Evolutionary conservation across 169 alveolate species (phyloP).

Genomic region (Eimeria falciformis): DNA sequence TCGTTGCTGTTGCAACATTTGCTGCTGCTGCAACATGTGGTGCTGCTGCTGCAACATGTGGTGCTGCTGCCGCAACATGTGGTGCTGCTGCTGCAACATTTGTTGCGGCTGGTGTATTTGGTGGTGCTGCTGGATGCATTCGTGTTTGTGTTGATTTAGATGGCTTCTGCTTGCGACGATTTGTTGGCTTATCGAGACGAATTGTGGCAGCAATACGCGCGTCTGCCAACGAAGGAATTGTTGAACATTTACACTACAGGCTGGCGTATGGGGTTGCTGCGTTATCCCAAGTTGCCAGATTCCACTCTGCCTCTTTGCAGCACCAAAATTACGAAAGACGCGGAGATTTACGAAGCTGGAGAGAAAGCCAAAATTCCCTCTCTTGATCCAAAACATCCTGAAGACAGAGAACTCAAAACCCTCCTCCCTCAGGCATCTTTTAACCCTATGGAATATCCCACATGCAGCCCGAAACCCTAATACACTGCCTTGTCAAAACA

Average conservation of each 20-base stretch:
- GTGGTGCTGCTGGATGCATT: no score
- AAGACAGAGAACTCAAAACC: conserved; percentile 1
- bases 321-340: not conserved
- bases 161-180: conserved; percentile 16
- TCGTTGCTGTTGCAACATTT: no score
- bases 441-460: no score
- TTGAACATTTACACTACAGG: not conserved
- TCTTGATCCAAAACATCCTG: conserved; percentile 11
- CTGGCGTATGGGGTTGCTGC: conserved; percentile 30
- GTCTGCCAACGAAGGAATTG: not conserved
- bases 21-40: no score
- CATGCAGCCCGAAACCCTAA: not conserved
- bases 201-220: not conserved
- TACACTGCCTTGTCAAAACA: not conserved
- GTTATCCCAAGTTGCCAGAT: not conserved
- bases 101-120: conserved; percentile 7
- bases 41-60: not conserved
- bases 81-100: conserved; percentile 14
- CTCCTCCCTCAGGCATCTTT: conserved; percentile 8
- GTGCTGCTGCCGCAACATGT: conserved; percentile 1
- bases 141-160: no score
- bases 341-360: not conserved
- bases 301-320: not conserved
- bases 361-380: not conserved
- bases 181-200: not conserved